These are phyloP conservation scores for Alternaria tenuissima DNA, from an alignment of 2,329 filamentous ascomycete genomes.

Conservation along the genomic window DNA sequence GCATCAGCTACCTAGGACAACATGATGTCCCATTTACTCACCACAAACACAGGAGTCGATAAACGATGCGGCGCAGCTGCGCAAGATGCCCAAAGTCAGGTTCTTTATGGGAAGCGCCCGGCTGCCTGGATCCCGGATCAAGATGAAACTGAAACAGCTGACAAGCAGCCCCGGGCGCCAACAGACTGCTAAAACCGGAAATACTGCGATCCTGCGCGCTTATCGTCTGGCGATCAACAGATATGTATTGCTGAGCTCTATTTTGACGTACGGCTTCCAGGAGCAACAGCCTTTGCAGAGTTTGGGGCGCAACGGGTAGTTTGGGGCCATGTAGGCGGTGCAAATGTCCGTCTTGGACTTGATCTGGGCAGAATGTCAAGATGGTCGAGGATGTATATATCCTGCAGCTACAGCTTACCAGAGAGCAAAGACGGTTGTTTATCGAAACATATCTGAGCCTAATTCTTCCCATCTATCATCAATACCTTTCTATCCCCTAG, in stretches of 20 bases:
- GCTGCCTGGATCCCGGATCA: slow-evolving; percentile 28
- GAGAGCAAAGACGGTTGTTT: neutral
- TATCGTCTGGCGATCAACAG: slow-evolving; percentile 22
- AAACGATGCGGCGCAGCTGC: slow-evolving; percentile 10
- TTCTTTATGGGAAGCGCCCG: slow-evolving; percentile 22
- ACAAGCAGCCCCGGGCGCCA: slow-evolving; percentile 23
- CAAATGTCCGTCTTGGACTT: slow-evolving; percentile 19
- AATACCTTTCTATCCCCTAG: neutral
- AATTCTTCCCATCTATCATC: neutral
- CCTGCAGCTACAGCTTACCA: slow-evolving; percentile 13
- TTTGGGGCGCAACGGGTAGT: slow-evolving; percentile 17
- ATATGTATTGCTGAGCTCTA: slow-evolving; percentile 15
- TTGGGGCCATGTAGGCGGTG: slow-evolving; percentile 27
- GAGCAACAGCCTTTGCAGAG: slow-evolving; percentile 6
- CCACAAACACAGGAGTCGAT: neutral
- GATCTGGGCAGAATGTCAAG: slow-evolving; percentile 11
- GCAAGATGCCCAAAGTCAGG: neutral
- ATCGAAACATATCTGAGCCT: neutral
- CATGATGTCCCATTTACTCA: neutral
- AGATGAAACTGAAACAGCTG: slow-evolving; percentile 35
- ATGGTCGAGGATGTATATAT: slow-evolving; percentile 27
- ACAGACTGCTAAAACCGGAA: slow-evolving; percentile 11
- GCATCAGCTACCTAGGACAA: neutral
- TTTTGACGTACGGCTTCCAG: slow-evolving; percentile 9
- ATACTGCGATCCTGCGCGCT: slow-evolving; percentile 23